Evolutionary conservation across 192 early-diverging fungal species (phyloP).

Genomic region (Backusella macrospora): DNA sequence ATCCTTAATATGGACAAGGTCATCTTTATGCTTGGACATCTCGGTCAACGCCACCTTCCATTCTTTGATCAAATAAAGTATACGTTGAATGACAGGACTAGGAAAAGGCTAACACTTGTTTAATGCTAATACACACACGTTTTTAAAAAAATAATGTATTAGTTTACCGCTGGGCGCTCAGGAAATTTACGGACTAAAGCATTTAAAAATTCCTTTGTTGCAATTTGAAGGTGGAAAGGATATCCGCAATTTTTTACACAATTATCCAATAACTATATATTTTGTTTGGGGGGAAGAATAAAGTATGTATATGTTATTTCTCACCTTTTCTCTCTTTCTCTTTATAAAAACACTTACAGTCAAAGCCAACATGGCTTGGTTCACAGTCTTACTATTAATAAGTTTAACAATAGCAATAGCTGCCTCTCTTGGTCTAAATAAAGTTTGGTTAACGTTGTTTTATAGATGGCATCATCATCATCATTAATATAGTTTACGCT

Average conservation of each 20-base stretch:
- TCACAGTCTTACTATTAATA: constrained; percentile 60
- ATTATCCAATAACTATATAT: constrained; percentile 80
- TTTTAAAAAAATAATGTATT: constrained; percentile 40
- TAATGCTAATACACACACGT: background rate
- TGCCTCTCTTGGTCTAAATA: constrained; percentile 69
- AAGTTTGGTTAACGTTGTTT: background rate
- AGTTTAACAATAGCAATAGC: constrained; percentile 69
- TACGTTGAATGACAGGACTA: constrained; percentile 77
- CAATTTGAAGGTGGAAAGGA: constrained; percentile 94
- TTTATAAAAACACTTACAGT: constrained; percentile 46
- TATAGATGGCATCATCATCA: background rate
- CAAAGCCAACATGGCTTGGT: constrained; percentile 63
- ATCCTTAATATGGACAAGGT: constrained; percentile 91
- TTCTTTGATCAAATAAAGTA: constrained; percentile 90
- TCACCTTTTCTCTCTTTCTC: background rate
- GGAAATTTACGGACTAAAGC: constrained; percentile 93
- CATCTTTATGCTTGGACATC: constrained; percentile 88
- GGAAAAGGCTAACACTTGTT: constrained; percentile 26
- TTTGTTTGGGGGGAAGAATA: background rate
- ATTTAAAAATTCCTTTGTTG: constrained; percentile 96
- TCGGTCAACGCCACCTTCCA: constrained; percentile 93
- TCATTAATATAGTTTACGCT: constrained; percentile 50
- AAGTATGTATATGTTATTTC: background rate
- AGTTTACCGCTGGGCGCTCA: constrained; percentile 65
- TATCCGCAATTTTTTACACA: constrained; percentile 99